phyloP scores from a whole-genome alignment of 2,329 filamentous ascomycete genomes.

The Tolypocladium ovalisporum region DNA sequence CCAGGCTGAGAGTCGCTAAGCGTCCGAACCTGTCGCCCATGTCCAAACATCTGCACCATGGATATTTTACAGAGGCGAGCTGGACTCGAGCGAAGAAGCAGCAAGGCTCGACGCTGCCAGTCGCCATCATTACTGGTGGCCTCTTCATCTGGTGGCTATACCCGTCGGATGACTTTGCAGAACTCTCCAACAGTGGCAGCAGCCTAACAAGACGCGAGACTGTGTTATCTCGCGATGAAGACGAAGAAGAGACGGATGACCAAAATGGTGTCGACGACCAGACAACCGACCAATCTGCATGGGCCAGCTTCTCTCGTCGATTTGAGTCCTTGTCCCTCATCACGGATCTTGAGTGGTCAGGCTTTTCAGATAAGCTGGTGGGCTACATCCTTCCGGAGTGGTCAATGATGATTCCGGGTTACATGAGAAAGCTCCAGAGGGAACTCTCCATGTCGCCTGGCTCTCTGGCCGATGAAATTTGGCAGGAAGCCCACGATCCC shows the following conservation, averaged over 20 bases:
- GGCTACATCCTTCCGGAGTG: constrained; percentile 72
- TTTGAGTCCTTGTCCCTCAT: constrained; percentile 44
- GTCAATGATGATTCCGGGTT: constrained; percentile 65
- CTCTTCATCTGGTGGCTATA: constrained; percentile 32
- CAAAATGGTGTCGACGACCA: constrained; percentile 7
- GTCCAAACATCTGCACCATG: background rate
- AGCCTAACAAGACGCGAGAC: constrained; percentile 3
- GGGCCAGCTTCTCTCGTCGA: constrained; percentile 33
- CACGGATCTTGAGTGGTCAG: constrained; percentile 44
- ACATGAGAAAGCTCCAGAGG: constrained; percentile 71
- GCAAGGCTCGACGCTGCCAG: background rate
- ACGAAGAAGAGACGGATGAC: constrained; percentile 8
- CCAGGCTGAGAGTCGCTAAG: background rate
- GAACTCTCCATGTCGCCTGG: constrained; percentile 83
- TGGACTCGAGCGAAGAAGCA: background rate
- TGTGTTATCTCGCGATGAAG: background rate
- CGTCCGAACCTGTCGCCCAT: background rate
- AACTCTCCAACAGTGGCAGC: constrained; percentile 15
- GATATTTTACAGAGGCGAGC: background rate
- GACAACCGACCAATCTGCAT: constrained; percentile 27
- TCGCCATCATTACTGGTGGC: constrained; percentile 22
- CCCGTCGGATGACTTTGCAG: constrained; percentile 30
- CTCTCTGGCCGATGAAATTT: constrained; percentile 85
- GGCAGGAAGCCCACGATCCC: constrained; percentile 80
- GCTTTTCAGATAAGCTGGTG: constrained; percentile 48